Base-by-base conservation (phyloP, 768 basidiomycete genomes). In the Suillus alpinus region DNA sequence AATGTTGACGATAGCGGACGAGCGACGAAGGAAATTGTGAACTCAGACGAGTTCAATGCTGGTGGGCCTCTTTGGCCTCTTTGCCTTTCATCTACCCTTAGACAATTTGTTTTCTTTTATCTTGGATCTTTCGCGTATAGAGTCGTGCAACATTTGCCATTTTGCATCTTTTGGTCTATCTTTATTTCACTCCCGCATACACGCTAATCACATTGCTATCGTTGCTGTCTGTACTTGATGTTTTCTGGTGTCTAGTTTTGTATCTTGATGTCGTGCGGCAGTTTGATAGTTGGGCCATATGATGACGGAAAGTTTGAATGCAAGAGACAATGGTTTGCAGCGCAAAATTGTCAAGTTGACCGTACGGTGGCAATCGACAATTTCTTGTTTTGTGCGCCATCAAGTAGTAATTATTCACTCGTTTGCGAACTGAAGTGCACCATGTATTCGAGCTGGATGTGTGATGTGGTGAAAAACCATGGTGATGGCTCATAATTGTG, bases 1-100 rank as follows among this genome's bases (percentile, higher is more conserved):
- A 23, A 78, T 82, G 75, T 68, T 82, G 59, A 69, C 55, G 50
- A 73, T 78, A 56, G 81, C 80, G 2, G 75, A 76, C 39, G 80
- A 78, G 62, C 78, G 79, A 34, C 73, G 79, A 53, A 64, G 66
- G 8, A 32, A 57, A 26, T 20, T 6, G 6, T 44, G 37, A 53
- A 52, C 20, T 23, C 18, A 31, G 43, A 53, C 9, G 26, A 26
- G 40, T 23, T 20, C 13, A 14, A 53, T 56, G 13, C 6, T 44
- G 18, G 29, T 29, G 26, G 26, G 26, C 16, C 9, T 16, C 4
- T 18, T 18, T 31, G 18, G 4, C 49, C 9, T 29, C 47, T 16
- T 49, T 29, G 29, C 9, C 18, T 13, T 4, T 59, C 39, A 58
- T 43, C 12, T 16, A 18, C 26, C 29, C 14, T 2, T 12, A 6